These are phyloP conservation scores for Lupinus albus DNA, from an alignment of 306 rosid genomes.

Conservation along the genomic window DNA sequence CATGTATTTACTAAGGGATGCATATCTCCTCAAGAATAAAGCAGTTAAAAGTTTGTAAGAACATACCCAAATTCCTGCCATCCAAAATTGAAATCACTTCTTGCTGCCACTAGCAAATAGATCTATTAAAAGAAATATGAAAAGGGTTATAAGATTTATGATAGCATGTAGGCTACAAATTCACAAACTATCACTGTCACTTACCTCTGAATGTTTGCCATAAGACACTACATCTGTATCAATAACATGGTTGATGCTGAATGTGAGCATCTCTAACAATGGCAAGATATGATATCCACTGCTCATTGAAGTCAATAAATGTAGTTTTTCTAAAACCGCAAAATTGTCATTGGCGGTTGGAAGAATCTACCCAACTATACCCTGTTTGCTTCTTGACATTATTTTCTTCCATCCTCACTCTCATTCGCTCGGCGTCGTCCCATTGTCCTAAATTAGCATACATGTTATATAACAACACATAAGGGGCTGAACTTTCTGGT, in stretches of 20 bases:
- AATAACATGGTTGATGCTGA: slow-evolving; percentile 23
- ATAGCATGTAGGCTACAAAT: slow-evolving; percentile 8
- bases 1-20: neutral
- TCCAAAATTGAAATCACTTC: slow-evolving; percentile 27
- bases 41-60: slow-evolving; percentile 1
- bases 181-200: slow-evolving; percentile 18
- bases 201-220: slow-evolving; percentile 41
- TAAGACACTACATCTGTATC: slow-evolving; percentile 29
- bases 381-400: slow-evolving; percentile 51
- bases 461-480: slow-evolving; percentile 52
- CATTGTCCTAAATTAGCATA: slow-evolving; percentile 56
- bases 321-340: slow-evolving; percentile 10
- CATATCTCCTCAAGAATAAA: neutral
- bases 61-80: slow-evolving; percentile 36
- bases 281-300: slow-evolving; percentile 24
- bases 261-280: slow-evolving; percentile 10
- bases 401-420: slow-evolving; percentile 48
- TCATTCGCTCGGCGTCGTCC: slow-evolving; percentile 55
- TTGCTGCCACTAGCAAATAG: slow-evolving; percentile 22
- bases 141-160: slow-evolving; percentile 23
- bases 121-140: slow-evolving; percentile 34
- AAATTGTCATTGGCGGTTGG: slow-evolving; percentile 27
- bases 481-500: slow-evolving; percentile 60
- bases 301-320: slow-evolving; percentile 19
- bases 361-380: slow-evolving; percentile 56